A percentile compares a stretch with the other conserved stretches of the same genome.
Conservation (phyloP, 495 filamentous ascomycete species). For the Sordaria brevicollis region DNA sequence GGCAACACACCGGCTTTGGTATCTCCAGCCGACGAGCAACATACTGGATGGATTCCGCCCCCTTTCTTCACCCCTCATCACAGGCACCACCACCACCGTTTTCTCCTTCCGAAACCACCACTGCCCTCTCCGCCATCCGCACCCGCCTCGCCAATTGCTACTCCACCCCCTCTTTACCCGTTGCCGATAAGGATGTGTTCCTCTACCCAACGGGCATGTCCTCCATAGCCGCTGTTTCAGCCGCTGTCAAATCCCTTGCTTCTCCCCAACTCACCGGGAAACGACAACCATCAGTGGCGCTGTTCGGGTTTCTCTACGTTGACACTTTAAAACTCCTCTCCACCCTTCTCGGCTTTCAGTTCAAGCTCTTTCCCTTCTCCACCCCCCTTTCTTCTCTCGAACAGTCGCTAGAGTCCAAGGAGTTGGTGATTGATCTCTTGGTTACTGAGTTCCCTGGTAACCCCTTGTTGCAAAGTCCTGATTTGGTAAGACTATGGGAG, state of each 20-base stretch:
- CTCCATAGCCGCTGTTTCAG: constrained; percentile 1
- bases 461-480: constrained; percentile 14
- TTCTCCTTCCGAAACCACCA: not conserved
- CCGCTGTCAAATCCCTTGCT: constrained; percentile 1
- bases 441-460: constrained; percentile 23
- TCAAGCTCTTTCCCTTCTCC: not conserved
- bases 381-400: not conserved
- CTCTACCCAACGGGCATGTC: constrained; percentile 17
- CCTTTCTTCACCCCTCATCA: not conserved
- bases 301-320: constrained; percentile 14
- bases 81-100: not conserved
- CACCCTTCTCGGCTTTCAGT: not conserved
- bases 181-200: constrained; percentile 7
- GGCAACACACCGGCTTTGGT: constrained; percentile 21
- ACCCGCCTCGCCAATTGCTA: not conserved
- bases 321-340: constrained; percentile 16
- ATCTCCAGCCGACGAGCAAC: constrained; percentile 18
- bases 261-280: not conserved
- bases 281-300: not conserved
- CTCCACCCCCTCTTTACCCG: not conserved
- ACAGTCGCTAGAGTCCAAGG: not conserved
- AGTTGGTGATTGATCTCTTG: not conserved
- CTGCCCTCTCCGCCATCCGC: not conserved
- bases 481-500: not conserved
- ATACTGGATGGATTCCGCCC: constrained; percentile 9